Conservation (phyloP, 106 monocot species). For the Posidonia australis region DNA sequence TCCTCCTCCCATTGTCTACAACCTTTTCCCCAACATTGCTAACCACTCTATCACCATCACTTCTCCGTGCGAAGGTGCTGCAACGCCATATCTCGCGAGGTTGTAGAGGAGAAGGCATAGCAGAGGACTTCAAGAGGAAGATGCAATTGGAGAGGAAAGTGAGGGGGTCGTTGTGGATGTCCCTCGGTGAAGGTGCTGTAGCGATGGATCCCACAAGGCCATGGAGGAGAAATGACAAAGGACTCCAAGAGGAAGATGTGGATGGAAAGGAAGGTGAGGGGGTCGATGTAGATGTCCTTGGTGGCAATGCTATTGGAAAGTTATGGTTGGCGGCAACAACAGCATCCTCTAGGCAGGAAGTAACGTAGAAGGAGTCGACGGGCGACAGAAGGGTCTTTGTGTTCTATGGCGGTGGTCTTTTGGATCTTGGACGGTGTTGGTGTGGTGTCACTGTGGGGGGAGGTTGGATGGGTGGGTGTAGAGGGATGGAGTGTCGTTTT, state of each 20-base stretch:
- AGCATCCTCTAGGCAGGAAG: constrained; percentile 52
- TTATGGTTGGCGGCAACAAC: constrained; percentile 37
- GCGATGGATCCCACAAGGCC: too few species aligned
- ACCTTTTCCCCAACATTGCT: too few species aligned
- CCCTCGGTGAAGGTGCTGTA: too few species aligned
- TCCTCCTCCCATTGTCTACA: neutral
- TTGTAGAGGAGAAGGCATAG: constrained; percentile 28
- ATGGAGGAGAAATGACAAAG: too few species aligned
- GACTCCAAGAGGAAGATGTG: constrained; percentile 86
- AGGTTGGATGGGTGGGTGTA: too few species aligned
- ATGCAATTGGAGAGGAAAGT: too few species aligned
- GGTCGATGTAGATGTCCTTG: constrained; percentile 90
- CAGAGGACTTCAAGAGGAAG: too few species aligned
- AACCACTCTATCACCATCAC: constrained; percentile 13
- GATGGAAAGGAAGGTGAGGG: constrained; percentile 73
- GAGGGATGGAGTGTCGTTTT: too few species aligned
- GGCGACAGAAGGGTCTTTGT: neutral
- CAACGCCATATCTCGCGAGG: neutral
- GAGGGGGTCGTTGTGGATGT: too few species aligned
- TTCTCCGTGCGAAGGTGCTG: constrained; percentile 22
- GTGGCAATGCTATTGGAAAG: constrained; percentile 63
- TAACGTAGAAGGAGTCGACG: constrained; percentile 25
- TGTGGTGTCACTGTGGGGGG: too few species aligned
- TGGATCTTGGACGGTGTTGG: constrained; percentile 26
- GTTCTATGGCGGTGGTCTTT: too few species aligned